Evolutionary conservation across 805 yeast species (phyloP).

Genomic region (Grigorovia transvaalensis): DNA sequence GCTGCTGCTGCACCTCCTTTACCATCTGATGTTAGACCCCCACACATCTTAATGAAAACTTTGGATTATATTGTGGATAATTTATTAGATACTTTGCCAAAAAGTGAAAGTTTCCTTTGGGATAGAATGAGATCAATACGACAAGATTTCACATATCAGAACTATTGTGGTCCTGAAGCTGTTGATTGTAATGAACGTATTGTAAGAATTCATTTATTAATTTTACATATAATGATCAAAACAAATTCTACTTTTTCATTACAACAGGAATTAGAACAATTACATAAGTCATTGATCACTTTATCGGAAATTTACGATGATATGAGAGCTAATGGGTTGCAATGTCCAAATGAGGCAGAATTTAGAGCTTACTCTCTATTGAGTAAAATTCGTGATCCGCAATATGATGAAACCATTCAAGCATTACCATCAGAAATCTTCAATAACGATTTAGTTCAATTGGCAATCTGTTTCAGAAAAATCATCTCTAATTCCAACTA

Average conservation of each 20-base stretch:
- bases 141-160: constrained; percentile 94
- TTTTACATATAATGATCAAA: constrained; percentile 79
- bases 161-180: constrained; percentile 87
- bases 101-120: constrained; percentile 87
- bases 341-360: constrained; percentile 80
- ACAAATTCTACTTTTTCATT: constrained; percentile 64
- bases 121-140: constrained; percentile 93
- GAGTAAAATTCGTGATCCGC: constrained; percentile 75
- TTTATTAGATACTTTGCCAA: constrained; percentile 59
- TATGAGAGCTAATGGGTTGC: constrained; percentile 57
- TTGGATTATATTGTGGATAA: constrained; percentile 61
- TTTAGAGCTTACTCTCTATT: constrained; percentile 80
- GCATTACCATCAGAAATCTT: constrained; percentile 49
- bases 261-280: constrained; percentile 92
- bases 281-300: constrained; percentile 84
- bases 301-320: constrained; percentile 79
- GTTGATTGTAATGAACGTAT: constrained; percentile 86
- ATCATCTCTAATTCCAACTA: constrained; percentile 53
- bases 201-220: constrained; percentile 75
- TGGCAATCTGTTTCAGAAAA: constrained; percentile 62
- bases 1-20: constrained; percentile 97
- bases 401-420: constrained; percentile 67
- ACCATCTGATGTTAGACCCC: constrained; percentile 96
- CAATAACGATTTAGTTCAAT: constrained; percentile 46
- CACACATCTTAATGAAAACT: constrained; percentile 56